Evolutionary conservation across 805 yeast species (phyloP).

Genomic region (Yarrowia alimentaria): DNA sequence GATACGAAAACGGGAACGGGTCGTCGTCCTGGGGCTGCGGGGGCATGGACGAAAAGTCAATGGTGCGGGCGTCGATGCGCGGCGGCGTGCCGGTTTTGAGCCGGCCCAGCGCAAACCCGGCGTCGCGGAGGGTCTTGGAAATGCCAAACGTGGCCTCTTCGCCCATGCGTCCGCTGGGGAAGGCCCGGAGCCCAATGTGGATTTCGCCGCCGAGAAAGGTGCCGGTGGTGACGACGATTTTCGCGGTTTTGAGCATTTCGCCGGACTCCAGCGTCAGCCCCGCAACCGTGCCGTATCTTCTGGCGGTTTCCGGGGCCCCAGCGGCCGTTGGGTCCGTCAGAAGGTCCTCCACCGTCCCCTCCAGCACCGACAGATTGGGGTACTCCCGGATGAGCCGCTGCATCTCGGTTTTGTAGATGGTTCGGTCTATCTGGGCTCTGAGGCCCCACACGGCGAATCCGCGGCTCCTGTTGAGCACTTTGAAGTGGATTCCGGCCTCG

Average conservation of each 20-base stretch:
- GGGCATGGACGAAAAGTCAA: conserved; percentile 62
- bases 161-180: conserved; percentile 92
- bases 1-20: conserved; percentile 85
- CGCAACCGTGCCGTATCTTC: conserved; percentile 45
- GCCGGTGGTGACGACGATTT: conserved; percentile 90
- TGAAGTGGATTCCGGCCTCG: conserved; percentile 87
- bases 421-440: conserved; percentile 90
- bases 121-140: conserved; percentile 68
- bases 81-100: conserved; percentile 98
- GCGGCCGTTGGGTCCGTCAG: conserved; percentile 43
- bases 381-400: conserved; percentile 55
- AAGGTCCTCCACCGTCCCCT: conserved; percentile 82
- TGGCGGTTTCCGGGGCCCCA: conserved; percentile 29
- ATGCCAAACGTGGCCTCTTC: conserved; percentile 90
- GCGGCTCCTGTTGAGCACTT: conserved; percentile 75
- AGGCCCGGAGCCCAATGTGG: conserved; percentile 76
- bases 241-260: conserved; percentile 53
- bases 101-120: conserved; percentile 83
- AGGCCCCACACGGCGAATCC: conserved; percentile 99
- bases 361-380: conserved; percentile 55
- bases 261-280: conserved; percentile 80
- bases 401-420: conserved; percentile 76
- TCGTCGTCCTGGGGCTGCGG: conserved; percentile 78
- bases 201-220: conserved; percentile 93
- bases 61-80: conserved; percentile 67